phyloP scores from a whole-genome alignment of 352 stramenopile genomes.

The Phytophthora vignae region DNA sequence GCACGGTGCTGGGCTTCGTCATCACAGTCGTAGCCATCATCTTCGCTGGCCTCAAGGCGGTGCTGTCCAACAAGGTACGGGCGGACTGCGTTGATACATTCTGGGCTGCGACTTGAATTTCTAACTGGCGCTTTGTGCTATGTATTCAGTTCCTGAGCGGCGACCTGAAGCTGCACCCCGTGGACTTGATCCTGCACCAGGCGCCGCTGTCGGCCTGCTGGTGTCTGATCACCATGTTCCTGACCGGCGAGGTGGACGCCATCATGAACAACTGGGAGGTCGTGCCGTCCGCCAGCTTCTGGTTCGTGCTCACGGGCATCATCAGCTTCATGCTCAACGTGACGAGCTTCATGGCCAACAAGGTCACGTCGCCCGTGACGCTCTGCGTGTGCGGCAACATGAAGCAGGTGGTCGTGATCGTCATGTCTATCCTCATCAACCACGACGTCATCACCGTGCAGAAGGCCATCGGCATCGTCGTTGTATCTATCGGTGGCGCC shows the following conservation, averaged over 20 bases:
- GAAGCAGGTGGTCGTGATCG: conserved; percentile 93
- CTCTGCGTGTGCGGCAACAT: conserved; percentile 95
- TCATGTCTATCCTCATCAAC: conserved; percentile 83
- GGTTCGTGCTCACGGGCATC: conserved; percentile 89
- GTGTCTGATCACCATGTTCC: conserved; percentile 85
- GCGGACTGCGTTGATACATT: neutral
- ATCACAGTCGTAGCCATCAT: conserved; percentile 91
- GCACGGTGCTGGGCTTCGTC: conserved; percentile 87
- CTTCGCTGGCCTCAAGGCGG: conserved; percentile 93
- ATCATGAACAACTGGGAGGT: conserved; percentile 74
- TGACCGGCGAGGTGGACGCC: conserved; percentile 77
- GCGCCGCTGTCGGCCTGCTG: conserved; percentile 92
- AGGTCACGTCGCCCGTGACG: conserved; percentile 94
- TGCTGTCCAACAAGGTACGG: conserved; percentile 88
- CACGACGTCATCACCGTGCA: conserved; percentile 73
- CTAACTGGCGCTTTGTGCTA: conserved; percentile 16
- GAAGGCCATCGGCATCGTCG: conserved; percentile 72
- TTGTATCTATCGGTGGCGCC: conserved; percentile 74
- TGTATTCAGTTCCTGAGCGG: conserved; percentile 87
- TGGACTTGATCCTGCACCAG: conserved; percentile 94
- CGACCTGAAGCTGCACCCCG: conserved; percentile 93
- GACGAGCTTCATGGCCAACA: conserved; percentile 95
- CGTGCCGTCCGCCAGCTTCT: conserved; percentile 62
- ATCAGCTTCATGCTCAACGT: conserved; percentile 95
- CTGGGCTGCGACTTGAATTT: neutral